Evolutionary conservation across 1,139 yeast species (phyloP).

Genomic region (Nakaseomyces nivariensis): DNA sequence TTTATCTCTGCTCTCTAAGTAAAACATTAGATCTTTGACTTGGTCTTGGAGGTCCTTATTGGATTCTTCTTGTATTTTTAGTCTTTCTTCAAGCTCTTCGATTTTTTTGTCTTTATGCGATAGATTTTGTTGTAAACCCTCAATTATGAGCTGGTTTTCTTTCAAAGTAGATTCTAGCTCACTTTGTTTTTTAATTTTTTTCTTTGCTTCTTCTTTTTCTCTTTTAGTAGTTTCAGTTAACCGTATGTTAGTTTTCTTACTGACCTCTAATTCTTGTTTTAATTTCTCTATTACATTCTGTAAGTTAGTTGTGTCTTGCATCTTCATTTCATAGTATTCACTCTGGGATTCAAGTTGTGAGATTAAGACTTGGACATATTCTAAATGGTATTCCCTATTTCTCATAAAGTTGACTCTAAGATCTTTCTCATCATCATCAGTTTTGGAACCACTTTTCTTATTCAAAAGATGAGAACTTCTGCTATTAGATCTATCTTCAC

Average conservation of each 20-base stretch:
- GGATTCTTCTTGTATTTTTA: constrained; percentile 31
- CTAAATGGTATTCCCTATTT: constrained; percentile 54
- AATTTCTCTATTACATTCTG: constrained; percentile 20
- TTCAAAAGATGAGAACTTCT: neutral
- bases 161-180: constrained; percentile 28
- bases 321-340: constrained; percentile 63
- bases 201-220: constrained; percentile 4
- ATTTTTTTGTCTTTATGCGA: constrained; percentile 37
- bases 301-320: constrained; percentile 29
- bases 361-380: constrained; percentile 67
- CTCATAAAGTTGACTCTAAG: constrained; percentile 30
- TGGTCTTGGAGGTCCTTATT: constrained; percentile 51
- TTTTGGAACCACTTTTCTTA: constrained; percentile 3
- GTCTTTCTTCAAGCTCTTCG: constrained; percentile 18
- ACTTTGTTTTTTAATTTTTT: constrained; percentile 6
- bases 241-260: constrained; percentile 21
- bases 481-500: constrained; percentile 4
- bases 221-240: constrained; percentile 14
- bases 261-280: constrained; percentile 22
- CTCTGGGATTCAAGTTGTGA: constrained; percentile 86
- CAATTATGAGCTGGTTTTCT: constrained; percentile 45
- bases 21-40: constrained; percentile 73
- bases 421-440: constrained; percentile 15
- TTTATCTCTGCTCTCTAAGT: constrained; percentile 61
- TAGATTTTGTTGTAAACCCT: constrained; percentile 48